Evolutionary conservation across 306 rosid species (phyloP).

Genomic region (Quercus ilex): DNA sequence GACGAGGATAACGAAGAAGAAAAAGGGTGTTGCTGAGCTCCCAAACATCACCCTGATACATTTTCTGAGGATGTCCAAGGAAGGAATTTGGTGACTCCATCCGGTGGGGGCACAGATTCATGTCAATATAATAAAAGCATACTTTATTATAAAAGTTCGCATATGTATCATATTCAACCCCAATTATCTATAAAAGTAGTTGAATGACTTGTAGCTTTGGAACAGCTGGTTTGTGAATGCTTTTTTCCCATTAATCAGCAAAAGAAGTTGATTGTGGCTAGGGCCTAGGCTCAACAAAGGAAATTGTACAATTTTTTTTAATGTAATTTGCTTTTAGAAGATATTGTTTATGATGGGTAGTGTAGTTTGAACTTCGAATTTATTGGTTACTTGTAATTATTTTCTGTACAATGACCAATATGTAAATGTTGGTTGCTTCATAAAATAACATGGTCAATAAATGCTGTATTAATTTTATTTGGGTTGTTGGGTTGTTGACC

Average conservation of each 20-base stretch:
- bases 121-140: constrained; percentile 25
- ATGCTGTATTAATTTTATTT: no score
- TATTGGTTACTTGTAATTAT: background rate
- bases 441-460: background rate
- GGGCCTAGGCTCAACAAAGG: background rate
- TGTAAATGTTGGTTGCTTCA: background rate
- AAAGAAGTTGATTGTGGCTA: constrained; percentile 19
- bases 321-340: background rate
- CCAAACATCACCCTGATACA: constrained; percentile 59
- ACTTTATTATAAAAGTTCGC: background rate
- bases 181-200: constrained; percentile 26
- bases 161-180: constrained; percentile 20
- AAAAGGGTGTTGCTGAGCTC: constrained; percentile 42
- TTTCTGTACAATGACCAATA: background rate
- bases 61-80: constrained; percentile 81
- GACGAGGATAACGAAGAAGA: constrained; percentile 69
- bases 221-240: background rate
- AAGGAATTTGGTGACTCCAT: constrained; percentile 68
- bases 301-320: background rate
- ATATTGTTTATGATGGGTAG: background rate
- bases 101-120: constrained; percentile 7
- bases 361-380: background rate
- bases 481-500: no score
- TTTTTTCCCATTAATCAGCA: background rate
- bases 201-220: background rate